A percentile compares a stretch with the other conserved stretches of the same genome.
phyloP scores from a whole-genome alignment of 352 stramenopile genomes.

The Globisporangium cylindrosporum region DNA sequence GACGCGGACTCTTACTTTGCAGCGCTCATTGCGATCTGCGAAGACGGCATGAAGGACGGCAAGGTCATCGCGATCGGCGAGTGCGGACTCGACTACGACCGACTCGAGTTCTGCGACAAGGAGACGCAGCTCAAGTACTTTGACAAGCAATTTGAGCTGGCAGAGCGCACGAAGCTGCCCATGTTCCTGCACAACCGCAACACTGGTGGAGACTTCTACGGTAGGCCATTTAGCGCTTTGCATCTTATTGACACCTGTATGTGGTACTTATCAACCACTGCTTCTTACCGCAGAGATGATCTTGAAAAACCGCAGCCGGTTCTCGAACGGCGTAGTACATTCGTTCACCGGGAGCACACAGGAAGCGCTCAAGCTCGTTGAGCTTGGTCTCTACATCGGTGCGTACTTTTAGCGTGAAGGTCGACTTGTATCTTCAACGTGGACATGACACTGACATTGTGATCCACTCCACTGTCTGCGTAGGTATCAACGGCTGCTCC shows the following conservation, averaged over 20 bases:
- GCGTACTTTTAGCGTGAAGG: not conserved
- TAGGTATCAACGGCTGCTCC: slow-evolving; percentile 95
- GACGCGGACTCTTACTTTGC: slow-evolving; percentile 63
- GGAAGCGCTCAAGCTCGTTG: slow-evolving; percentile 89
- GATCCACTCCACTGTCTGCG: not conserved
- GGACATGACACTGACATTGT: not conserved
- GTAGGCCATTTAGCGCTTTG: slow-evolving; percentile 21
- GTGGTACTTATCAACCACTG: not conserved
- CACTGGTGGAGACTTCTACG: slow-evolving; percentile 90
- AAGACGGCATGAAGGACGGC: slow-evolving; percentile 50
- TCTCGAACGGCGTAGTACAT: slow-evolving; percentile 92
- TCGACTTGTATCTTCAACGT: not conserved
- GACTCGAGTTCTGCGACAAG: slow-evolving; percentile 93
- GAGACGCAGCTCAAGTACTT: slow-evolving; percentile 92
- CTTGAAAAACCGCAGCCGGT: slow-evolving; percentile 55
- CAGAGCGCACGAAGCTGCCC: slow-evolving; percentile 76
- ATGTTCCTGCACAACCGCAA: slow-evolving; percentile 98
- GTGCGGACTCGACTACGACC: slow-evolving; percentile 97
- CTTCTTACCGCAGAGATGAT: slow-evolving; percentile 50
- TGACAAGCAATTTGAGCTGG: slow-evolving; percentile 91
- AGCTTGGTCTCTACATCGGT: slow-evolving; percentile 95
- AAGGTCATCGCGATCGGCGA: slow-evolving; percentile 94
- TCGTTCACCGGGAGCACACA: slow-evolving; percentile 94
- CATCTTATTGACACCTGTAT: not conserved
- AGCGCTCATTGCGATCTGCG: slow-evolving; percentile 50